Evolutionary conservation across 345 rosid species (phyloP).

Genomic region (Sonneratia caseolaris): DNA sequence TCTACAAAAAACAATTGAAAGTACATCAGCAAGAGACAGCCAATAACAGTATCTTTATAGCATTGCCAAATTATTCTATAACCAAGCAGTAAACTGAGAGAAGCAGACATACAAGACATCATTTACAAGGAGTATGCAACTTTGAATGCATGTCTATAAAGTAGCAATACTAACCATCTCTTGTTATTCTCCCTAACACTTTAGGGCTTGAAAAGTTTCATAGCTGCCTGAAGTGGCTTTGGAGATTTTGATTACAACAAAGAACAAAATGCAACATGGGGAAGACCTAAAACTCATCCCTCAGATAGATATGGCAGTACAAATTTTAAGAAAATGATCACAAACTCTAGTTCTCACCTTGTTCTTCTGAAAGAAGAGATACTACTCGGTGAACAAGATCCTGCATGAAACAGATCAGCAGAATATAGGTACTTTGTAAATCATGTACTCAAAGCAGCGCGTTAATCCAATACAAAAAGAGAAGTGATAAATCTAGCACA

Average conservation of each 20-base stretch:
- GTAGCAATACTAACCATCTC: neutral
- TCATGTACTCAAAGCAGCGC: neutral
- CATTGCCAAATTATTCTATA: neutral
- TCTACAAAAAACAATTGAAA: neutral
- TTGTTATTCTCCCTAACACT: neutral
- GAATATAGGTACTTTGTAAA: slow-evolving; percentile 4
- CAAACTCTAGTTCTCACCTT: slow-evolving; percentile 36
- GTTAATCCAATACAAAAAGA: neutral
- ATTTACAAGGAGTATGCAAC: neutral
- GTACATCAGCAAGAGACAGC: neutral
- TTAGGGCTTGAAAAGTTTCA: neutral
- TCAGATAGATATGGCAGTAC: neutral
- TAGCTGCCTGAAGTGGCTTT: neutral
- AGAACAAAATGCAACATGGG: neutral
- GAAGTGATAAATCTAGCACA: neutral
- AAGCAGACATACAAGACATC: neutral
- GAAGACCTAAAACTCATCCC: neutral
- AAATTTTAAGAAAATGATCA: neutral
- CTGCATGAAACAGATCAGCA: slow-evolving; percentile 26
- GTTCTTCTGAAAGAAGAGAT: slow-evolving; percentile 59
- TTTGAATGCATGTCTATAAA: neutral
- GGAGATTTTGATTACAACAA: neutral
- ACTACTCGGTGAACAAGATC: slow-evolving; percentile 85
- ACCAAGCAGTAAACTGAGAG: neutral
- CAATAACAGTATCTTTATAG: neutral